Conservation (phyloP, 108 stramenopile genomes). For the Schizochytrium sp. region DNA sequence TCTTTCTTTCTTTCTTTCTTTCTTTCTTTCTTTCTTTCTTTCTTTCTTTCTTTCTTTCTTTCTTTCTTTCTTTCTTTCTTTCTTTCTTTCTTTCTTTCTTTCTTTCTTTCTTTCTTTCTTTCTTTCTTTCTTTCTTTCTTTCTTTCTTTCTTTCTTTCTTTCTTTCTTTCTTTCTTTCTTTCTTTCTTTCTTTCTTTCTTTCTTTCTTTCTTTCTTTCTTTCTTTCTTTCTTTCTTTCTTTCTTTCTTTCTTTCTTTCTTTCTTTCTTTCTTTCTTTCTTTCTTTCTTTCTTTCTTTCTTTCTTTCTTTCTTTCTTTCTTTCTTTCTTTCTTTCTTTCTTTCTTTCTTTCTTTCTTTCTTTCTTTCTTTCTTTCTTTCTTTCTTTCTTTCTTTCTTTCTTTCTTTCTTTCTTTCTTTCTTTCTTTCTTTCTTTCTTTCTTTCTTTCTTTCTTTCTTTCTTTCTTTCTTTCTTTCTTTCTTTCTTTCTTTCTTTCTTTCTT, state of each 20-base stretch:
- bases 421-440: not conserved
- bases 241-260: not conserved
- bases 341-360: not conserved
- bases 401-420: not conserved
- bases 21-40: not conserved
- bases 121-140: not conserved
- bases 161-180: not conserved
- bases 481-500: not conserved
- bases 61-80: not conserved
- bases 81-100: not conserved
- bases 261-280: not conserved
- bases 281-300: not conserved
- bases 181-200: not conserved
- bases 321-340: not conserved
- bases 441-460: not conserved
- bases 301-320: not conserved
- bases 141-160: not conserved
- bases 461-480: not conserved
- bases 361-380: not conserved
- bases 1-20: not conserved
- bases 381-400: not conserved
- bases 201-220: not conserved
- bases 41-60: not conserved
- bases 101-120: not conserved
- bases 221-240: not conserved